Conservation (phyloP, 2,329 filamentous ascomycete genomes). For the Clarireedia sp. region DNA sequence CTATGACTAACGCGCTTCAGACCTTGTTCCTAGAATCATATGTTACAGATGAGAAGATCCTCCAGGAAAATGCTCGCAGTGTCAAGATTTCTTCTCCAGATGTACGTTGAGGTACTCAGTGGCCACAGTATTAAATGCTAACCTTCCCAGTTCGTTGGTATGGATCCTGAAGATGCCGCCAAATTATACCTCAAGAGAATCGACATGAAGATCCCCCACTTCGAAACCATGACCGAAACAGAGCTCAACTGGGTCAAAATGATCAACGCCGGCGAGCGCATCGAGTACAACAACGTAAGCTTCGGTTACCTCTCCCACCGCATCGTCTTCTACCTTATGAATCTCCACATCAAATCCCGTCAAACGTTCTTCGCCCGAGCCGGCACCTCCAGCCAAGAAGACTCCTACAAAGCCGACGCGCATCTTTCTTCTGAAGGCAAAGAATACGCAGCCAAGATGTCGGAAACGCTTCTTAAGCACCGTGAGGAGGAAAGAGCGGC, state of each 20-base stretch:
- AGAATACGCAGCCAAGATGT: slow-evolving; percentile 79
- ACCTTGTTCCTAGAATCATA: slow-evolving; percentile 95
- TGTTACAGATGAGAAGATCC: slow-evolving; percentile 86
- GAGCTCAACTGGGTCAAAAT: slow-evolving; percentile 98
- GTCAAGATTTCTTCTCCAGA: slow-evolving; percentile 98
- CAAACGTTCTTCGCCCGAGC: slow-evolving; percentile 89
- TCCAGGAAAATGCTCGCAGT: slow-evolving; percentile 91
- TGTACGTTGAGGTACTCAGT: slow-evolving; percentile 39
- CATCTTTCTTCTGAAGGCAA: slow-evolving; percentile 72
- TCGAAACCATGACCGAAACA: slow-evolving; percentile 90
- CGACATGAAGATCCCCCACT: slow-evolving; percentile 85
- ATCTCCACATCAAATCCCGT: slow-evolving; percentile 91
- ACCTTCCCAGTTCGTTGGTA: slow-evolving; percentile 66
- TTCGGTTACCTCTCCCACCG: slow-evolving; percentile 95
- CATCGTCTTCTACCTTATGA: slow-evolving; percentile 97
- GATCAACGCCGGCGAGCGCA: slow-evolving; percentile 91
- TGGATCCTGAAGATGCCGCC: slow-evolving; percentile 87
- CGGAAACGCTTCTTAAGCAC: slow-evolving; percentile 72
- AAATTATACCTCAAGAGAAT: slow-evolving; percentile 87
- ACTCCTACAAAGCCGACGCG: slow-evolving; percentile 87
- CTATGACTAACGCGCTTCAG: slow-evolving; percentile 35
- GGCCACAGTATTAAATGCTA: neutral
- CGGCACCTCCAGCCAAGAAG: slow-evolving; percentile 78
- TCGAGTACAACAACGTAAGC: slow-evolving; percentile 93
- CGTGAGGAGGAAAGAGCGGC: slow-evolving; percentile 72